phyloP scores from a whole-genome alignment of 2,329 filamentous ascomycete genomes.

The Hypomyces perniciosus region DNA sequence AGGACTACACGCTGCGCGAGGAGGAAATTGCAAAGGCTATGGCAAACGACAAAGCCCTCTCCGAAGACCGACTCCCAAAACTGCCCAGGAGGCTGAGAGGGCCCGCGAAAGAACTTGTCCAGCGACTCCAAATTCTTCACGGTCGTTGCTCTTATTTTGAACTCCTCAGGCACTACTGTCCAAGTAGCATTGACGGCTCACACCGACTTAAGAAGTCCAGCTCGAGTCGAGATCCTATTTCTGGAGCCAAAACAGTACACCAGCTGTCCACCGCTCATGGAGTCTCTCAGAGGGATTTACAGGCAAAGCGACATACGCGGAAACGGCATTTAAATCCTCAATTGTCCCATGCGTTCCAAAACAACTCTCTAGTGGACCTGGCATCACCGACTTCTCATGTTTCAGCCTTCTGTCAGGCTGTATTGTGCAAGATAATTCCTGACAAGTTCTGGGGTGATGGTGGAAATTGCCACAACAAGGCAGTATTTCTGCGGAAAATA shows the following conservation, averaged over 20 bases:
- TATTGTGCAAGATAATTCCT: slow-evolving; percentile 67
- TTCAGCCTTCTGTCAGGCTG: slow-evolving; percentile 80
- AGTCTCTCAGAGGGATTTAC: not conserved
- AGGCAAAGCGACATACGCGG: not conserved
- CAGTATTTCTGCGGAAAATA: slow-evolving; percentile 58
- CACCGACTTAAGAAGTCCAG: not conserved
- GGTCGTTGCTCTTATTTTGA: slow-evolving; percentile 71
- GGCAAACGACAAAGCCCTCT: slow-evolving; percentile 7
- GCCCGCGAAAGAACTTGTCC: slow-evolving; percentile 50
- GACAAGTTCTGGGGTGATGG: slow-evolving; percentile 65
- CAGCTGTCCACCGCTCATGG: not conserved
- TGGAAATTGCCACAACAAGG: slow-evolving; percentile 51
- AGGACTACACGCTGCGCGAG: slow-evolving; percentile 82
- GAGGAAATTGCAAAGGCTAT: slow-evolving; percentile 58
- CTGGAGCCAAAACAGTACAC: not conserved
- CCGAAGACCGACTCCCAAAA: slow-evolving; percentile 22
- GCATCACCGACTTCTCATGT: slow-evolving; percentile 64
- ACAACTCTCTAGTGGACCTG: slow-evolving; percentile 52
- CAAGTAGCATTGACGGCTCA: slow-evolving; percentile 33
- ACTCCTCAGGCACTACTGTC: slow-evolving; percentile 76
- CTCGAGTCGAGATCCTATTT: not conserved
- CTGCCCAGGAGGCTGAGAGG: slow-evolving; percentile 67
- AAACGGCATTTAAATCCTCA: slow-evolving; percentile 7
- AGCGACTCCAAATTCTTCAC: slow-evolving; percentile 65
- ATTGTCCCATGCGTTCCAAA: slow-evolving; percentile 9